A percentile compares a stretch with the other conserved stretches of the same genome.
Evolutionary conservation across 371 early-diverging fungal species (phyloP).

Genomic region (Conidiobolus incongruus): DNA sequence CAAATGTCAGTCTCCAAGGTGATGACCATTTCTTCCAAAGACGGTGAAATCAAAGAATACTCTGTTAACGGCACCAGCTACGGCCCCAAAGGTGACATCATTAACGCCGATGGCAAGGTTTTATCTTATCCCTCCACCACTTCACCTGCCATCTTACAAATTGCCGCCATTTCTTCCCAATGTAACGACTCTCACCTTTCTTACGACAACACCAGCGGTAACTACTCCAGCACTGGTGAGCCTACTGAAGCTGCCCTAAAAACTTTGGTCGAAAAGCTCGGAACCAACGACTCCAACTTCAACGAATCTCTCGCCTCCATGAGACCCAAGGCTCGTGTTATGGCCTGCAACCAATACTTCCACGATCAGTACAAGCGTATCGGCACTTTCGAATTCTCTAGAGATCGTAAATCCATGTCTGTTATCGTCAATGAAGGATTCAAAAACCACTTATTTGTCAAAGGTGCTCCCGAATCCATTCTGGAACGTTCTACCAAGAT

Average conservation of each 20-base stretch:
- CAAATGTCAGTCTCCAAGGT: slow-evolving; percentile 80
- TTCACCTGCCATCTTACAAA: slow-evolving; percentile 34
- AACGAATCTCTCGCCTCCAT: slow-evolving; percentile 42
- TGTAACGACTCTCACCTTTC: slow-evolving; percentile 83
- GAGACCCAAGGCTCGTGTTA: slow-evolving; percentile 3
- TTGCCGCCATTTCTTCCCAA: slow-evolving; percentile 56
- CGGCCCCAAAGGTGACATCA: slow-evolving; percentile 54
- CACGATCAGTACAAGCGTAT: slow-evolving; percentile 21
- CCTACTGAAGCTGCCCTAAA: slow-evolving; percentile 97
- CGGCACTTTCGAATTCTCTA: slow-evolving; percentile 73
- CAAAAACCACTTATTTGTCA: slow-evolving; percentile 32
- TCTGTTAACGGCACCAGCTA: slow-evolving; percentile 62
- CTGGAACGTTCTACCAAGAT: slow-evolving; percentile 67
- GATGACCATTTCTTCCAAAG: slow-evolving; percentile 14
- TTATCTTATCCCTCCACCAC: slow-evolving; percentile 19
- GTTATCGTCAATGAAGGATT: slow-evolving; percentile 34
- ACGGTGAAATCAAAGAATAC: slow-evolving; percentile 32
- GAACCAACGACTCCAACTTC: slow-evolving; percentile 34
- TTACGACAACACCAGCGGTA: slow-evolving; percentile 31
- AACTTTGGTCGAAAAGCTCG: slow-evolving; percentile 81
- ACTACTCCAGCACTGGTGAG: slow-evolving; percentile 55
- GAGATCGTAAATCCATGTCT: slow-evolving; percentile 93
- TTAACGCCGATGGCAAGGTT: slow-evolving; percentile 17
- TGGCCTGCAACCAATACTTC: slow-evolving; percentile 32
- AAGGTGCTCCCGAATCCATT: slow-evolving; percentile 88